Evolutionary conservation across 148 eudicot genomes (phyloP).

Genomic region (Rhododendron vialii): DNA sequence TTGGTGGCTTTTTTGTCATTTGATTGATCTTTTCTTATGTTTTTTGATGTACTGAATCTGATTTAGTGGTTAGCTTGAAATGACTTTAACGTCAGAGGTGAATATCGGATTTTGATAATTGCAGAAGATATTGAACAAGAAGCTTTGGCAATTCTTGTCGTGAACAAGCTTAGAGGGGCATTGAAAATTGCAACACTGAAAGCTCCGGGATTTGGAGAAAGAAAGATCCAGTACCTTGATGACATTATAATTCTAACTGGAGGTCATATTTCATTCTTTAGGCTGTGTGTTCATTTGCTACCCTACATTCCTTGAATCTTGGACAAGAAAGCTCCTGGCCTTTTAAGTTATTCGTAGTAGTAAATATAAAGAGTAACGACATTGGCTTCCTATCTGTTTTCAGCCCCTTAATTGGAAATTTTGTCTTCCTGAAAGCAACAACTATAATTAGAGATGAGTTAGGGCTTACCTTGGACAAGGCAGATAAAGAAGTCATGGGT

Average conservation of each 20-base stretch:
- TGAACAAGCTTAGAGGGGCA: slow-evolving; percentile 66
- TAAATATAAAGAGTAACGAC: background rate
- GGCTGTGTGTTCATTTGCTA: background rate
- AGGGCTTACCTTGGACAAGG: slow-evolving; percentile 45
- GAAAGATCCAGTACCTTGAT: slow-evolving; percentile 57
- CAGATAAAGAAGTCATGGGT: slow-evolving; percentile 48
- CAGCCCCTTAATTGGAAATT: background rate
- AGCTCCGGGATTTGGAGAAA: slow-evolving; percentile 71
- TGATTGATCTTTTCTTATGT: no score
- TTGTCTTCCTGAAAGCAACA: slow-evolving; percentile 17
- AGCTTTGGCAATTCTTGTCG: slow-evolving; percentile 72
- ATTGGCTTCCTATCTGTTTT: background rate
- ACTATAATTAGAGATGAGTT: slow-evolving; percentile 59
- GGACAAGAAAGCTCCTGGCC: background rate
- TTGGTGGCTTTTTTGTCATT: no score
- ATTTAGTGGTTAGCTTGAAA: no score
- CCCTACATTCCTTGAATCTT: background rate
- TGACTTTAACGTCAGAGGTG: background rate
- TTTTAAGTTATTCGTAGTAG: background rate
- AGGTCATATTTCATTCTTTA: slow-evolving; percentile 25
- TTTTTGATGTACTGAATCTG: no score
- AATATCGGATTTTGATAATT: slow-evolving; percentile 45
- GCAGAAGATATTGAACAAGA: slow-evolving; percentile 75
- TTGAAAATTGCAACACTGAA: slow-evolving; percentile 72
- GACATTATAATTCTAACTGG: slow-evolving; percentile 66